Percentiles rank a stretch among this genome's conserved stretches.
Evolutionary conservation across 1,284 basidiomycete genomes (phyloP).

Genomic region (Pterula multifida): DNA sequence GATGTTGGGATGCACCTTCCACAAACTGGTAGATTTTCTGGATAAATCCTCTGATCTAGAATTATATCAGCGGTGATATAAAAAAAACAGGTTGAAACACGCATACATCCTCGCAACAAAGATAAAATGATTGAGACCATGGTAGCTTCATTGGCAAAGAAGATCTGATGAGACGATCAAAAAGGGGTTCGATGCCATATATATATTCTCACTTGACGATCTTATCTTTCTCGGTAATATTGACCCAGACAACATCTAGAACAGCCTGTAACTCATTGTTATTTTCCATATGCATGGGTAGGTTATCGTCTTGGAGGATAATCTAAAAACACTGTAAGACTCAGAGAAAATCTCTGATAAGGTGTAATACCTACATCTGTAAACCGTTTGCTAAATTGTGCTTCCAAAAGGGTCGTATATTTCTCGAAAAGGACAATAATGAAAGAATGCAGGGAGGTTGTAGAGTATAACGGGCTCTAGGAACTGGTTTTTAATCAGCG

Average conservation of each 20-base stretch:
- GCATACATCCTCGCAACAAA: slow-evolving; percentile 85
- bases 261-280: slow-evolving; percentile 66
- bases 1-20: slow-evolving; percentile 87
- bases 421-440: slow-evolving; percentile 85
- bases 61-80: not conserved
- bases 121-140: slow-evolving; percentile 92
- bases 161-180: slow-evolving; percentile 30
- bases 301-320: slow-evolving; percentile 81
- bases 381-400: slow-evolving; percentile 75
- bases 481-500: slow-evolving; percentile 4
- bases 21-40: slow-evolving; percentile 96
- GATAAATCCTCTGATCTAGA: slow-evolving; percentile 80
- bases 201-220: slow-evolving; percentile 38
- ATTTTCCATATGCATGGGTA: slow-evolving; percentile 80
- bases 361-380: slow-evolving; percentile 67
- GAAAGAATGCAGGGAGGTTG: slow-evolving; percentile 73
- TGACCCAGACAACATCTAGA: slow-evolving; percentile 79
- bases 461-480: slow-evolving; percentile 80
- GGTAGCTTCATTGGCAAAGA: slow-evolving; percentile 72
- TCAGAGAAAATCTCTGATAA: not conserved
- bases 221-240: slow-evolving; percentile 49
- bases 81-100: not conserved
- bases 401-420: slow-evolving; percentile 77
- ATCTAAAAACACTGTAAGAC: slow-evolving; percentile 39
- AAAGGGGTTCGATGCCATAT: slow-evolving; percentile 3